These are phyloP conservation scores for Ambrosia artemisiifolia DNA, from an alignment of 129 eudicot genomes.

Conservation along the genomic window DNA sequence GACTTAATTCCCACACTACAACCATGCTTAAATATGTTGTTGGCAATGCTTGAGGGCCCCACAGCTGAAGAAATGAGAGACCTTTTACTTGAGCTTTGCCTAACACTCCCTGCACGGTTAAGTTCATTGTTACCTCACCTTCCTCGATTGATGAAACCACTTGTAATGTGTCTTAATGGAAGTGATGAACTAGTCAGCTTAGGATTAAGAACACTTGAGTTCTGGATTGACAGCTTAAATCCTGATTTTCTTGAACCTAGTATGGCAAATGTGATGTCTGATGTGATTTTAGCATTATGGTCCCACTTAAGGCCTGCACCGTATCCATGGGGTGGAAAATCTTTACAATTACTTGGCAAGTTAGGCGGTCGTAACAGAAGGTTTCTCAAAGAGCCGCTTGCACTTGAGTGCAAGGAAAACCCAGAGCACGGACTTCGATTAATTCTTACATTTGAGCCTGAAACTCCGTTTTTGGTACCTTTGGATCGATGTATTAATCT, in stretches of 20 bases:
- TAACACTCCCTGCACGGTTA: constrained; percentile 90
- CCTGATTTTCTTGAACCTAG: constrained; percentile 99
- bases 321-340: constrained; percentile 92
- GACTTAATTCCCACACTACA: constrained; percentile 67
- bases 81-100: constrained; percentile 84
- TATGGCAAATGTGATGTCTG: constrained; percentile 98
- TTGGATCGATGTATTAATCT: constrained; percentile 96
- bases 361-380: constrained; percentile 98
- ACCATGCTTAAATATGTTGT: constrained; percentile 85
- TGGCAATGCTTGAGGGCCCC: constrained; percentile 99
- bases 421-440: constrained; percentile 98
- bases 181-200: constrained; percentile 82
- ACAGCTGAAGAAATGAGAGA: constrained; percentile 91
- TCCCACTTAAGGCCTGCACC: constrained; percentile 96
- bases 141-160: constrained; percentile 96
- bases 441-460: constrained; percentile 96
- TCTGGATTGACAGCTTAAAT: constrained; percentile 98
- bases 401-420: constrained; percentile 95
- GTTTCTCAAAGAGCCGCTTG: constrained; percentile 93
- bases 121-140: constrained; percentile 90
- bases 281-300: constrained; percentile 92
- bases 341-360: constrained; percentile 91
- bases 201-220: constrained; percentile 91
- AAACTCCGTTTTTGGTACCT: constrained; percentile 98
- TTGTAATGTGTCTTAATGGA: constrained; percentile 90